These are phyloP conservation scores for Ceratocystis ficicola DNA, from an alignment of 2,329 filamentous ascomycete species.

Conservation along the genomic window DNA sequence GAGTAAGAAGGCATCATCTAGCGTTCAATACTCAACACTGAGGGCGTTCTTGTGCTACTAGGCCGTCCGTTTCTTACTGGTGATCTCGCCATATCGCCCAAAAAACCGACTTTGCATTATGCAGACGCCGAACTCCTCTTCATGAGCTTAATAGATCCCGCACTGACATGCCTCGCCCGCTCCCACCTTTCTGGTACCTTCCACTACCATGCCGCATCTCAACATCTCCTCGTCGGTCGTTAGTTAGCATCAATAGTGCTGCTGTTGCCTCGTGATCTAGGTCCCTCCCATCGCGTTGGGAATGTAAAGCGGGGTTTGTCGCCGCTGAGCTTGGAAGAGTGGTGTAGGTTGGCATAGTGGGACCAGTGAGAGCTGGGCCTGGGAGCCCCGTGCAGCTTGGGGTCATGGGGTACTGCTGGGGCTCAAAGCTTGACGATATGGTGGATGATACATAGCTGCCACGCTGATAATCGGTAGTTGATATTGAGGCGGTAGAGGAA, in stretches of 20 bases:
- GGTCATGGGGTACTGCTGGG: constrained; percentile 33
- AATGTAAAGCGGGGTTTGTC: constrained; percentile 46
- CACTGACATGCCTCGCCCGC: constrained; percentile 42
- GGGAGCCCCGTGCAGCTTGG: neutral
- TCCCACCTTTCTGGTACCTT: constrained; percentile 30
- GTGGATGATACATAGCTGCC: constrained; percentile 41
- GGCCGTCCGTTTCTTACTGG: neutral
- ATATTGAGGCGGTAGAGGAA: constrained; percentile 44
- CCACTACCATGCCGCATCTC: constrained; percentile 37
- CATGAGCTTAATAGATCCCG: constrained; percentile 38
- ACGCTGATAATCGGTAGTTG: constrained; percentile 37
- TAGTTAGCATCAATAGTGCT: constrained; percentile 77
- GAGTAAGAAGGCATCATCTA: neutral
- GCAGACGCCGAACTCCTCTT: neutral
- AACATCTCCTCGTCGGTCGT: constrained; percentile 48
- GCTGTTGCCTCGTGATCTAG: constrained; percentile 70
- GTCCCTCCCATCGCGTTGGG: constrained; percentile 36
- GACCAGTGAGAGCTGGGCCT: neutral
- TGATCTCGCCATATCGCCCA: too few relatives aligned
- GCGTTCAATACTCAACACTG: neutral
- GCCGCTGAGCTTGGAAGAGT: constrained; percentile 37
- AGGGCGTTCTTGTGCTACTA: neutral
- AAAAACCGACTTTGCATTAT: too few relatives aligned
- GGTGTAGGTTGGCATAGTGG: constrained; percentile 28
- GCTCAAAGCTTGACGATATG: constrained; percentile 47